Conservation (phyloP, 225 moss, liverwort and hornwort species). For the Sphagnum contortum region DNA sequence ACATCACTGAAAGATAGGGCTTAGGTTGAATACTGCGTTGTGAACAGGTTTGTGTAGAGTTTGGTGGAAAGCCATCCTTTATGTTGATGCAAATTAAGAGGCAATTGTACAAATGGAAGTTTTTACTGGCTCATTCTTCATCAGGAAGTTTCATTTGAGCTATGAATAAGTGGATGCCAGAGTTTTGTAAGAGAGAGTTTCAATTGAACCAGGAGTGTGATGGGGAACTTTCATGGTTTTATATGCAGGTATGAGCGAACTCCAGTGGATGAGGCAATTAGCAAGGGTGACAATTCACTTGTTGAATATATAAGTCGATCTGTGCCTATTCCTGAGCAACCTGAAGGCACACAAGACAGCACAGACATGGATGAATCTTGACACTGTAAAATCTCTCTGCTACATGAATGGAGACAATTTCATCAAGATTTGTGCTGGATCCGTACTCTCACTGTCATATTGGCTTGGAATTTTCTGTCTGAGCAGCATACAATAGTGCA, state of each 20-base stretch:
- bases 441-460: no score
- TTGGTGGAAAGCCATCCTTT: background rate
- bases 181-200: background rate
- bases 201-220: background rate
- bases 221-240: background rate
- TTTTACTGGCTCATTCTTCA: background rate
- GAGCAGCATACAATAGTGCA: no score
- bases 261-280: conserved; percentile 58
- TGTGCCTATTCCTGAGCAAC: conserved; percentile 41
- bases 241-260: conserved; percentile 48
- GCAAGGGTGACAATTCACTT: conserved; percentile 35
- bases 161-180: background rate
- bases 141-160: background rate
- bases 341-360: conserved; percentile 24
- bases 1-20: no score
- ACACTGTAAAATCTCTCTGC: background rate
- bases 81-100: background rate
- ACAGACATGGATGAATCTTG: conserved; percentile 36
- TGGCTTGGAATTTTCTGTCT: no score
- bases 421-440: no score
- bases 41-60: no score
- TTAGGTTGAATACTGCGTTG: no score
- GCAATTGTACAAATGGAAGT: background rate
- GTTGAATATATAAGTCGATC: conserved; percentile 49
- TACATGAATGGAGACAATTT: no score